Percentiles rank a stretch among this genome's conserved stretches.
These are phyloP conservation scores for Rhizopogon roseolus DNA, from an alignment of 768 basidiomycete species.

Conservation along the genomic window DNA sequence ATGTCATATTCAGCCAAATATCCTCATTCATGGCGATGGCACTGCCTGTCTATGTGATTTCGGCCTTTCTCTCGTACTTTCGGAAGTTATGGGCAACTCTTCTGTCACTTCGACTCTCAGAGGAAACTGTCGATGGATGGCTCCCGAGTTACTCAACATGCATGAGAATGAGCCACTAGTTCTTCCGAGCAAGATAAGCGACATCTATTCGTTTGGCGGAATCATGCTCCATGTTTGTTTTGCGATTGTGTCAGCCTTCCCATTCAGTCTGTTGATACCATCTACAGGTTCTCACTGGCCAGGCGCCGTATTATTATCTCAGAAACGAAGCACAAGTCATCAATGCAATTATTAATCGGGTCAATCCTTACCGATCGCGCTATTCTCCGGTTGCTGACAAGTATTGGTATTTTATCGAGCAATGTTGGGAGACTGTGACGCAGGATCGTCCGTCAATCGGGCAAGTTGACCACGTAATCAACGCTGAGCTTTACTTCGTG, in stretches of 20 bases:
- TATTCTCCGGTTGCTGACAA: slow-evolving; percentile 9
- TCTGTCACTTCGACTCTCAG: background rate
- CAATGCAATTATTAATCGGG: slow-evolving; percentile 7
- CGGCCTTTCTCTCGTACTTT: slow-evolving; percentile 37
- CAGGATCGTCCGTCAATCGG: background rate
- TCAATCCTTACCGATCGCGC: slow-evolving; percentile 10
- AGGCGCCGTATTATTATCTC: slow-evolving; percentile 16
- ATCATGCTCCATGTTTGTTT: slow-evolving; percentile 18
- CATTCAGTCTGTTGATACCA: slow-evolving; percentile 9
- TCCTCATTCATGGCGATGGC: slow-evolving; percentile 38
- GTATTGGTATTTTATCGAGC: slow-evolving; percentile 18
- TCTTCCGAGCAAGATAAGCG: slow-evolving; percentile 16
- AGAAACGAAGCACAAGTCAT: slow-evolving; percentile 9
- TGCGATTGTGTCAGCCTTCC: slow-evolving; percentile 11
- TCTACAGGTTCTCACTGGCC: slow-evolving; percentile 5
- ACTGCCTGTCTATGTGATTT: slow-evolving; percentile 43
- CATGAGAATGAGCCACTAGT: background rate
- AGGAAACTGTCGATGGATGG: slow-evolving; percentile 42
- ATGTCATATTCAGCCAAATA: slow-evolving; percentile 30
- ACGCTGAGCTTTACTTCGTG: too few species aligned
- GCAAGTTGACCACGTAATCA: too few species aligned
- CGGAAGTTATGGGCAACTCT: slow-evolving; percentile 25
- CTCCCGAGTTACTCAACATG: slow-evolving; percentile 29
- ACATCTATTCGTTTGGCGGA: slow-evolving; percentile 42
- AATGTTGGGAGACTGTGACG: slow-evolving; percentile 25